phyloP scores from a whole-genome alignment of 495 filamentous ascomycete species.

The Rusavskia elegans region DNA sequence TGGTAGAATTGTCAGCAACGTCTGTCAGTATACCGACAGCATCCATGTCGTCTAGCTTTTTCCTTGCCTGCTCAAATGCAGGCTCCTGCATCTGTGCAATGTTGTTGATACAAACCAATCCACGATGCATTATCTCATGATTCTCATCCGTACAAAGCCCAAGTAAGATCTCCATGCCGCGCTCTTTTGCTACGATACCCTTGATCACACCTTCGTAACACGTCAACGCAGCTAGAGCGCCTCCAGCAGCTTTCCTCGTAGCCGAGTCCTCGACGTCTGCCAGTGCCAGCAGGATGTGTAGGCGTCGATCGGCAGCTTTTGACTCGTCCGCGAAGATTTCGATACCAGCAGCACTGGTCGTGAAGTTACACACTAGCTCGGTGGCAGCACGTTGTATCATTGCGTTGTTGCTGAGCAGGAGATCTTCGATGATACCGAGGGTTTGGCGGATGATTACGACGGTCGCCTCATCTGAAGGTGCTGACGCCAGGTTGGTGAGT shows the following conservation, averaged over 20 bases:
- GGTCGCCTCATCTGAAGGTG: conserved; percentile 49
- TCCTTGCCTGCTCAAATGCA: too few relatives aligned
- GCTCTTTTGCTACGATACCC: conserved; percentile 48
- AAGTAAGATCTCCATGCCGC: conserved; percentile 55
- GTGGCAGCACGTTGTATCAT: conserved; percentile 67
- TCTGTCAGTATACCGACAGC: too few relatives aligned
- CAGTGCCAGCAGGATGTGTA: conserved; percentile 74
- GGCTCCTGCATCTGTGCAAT: too few relatives aligned
- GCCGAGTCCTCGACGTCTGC: conserved; percentile 68
- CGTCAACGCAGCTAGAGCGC: conserved; percentile 71
- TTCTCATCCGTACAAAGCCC: conserved; percentile 59
- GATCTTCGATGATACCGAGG: conserved; percentile 63
- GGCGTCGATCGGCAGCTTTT: conserved; percentile 47
- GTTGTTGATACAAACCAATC: conserved; percentile 40
- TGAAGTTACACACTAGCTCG: conserved; percentile 85
- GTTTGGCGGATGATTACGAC: conserved; percentile 54
- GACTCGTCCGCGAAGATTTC: conserved; percentile 59
- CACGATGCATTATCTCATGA: conserved; percentile 61
- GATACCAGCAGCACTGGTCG: conserved; percentile 57
- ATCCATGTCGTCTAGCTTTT: too few relatives aligned
- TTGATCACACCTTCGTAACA: conserved; percentile 57
- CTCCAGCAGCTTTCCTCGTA: conserved; percentile 72
- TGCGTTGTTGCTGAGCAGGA: conserved; percentile 60
- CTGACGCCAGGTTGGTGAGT: conserved; percentile 81
- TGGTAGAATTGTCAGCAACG: too few relatives aligned